Conservation (phyloP, 805 yeast genomes). For the Saturnispora quitensis region DNA sequence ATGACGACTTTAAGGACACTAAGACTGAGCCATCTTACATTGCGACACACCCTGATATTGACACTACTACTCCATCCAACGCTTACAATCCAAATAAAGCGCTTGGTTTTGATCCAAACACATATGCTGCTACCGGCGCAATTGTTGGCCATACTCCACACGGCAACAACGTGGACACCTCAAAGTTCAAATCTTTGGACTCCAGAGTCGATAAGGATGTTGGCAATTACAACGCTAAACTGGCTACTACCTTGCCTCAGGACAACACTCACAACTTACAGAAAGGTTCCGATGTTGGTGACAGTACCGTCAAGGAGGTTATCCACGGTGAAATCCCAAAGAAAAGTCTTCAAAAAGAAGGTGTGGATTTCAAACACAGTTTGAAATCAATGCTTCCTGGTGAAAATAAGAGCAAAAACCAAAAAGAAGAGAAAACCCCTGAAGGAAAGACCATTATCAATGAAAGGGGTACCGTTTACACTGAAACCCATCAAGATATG, state of each 20-base stretch:
- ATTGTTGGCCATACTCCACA: neutral
- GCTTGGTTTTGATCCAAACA: neutral
- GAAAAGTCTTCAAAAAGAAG: neutral
- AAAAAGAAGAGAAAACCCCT: neutral
- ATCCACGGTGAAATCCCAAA: neutral
- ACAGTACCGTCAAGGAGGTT: neutral
- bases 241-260: neutral
- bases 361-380: neutral
- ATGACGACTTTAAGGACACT: neutral
- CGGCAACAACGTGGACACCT: neutral
- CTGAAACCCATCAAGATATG: slow-evolving; percentile 5
- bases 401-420: neutral
- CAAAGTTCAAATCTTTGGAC: neutral
- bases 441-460: neutral
- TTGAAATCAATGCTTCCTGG: neutral
- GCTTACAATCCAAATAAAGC: neutral
- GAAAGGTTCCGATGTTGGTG: neutral
- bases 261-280: neutral
- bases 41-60: neutral
- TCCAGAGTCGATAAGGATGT: neutral
- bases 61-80: neutral
- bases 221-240: neutral
- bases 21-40: neutral
- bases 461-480: slow-evolving; percentile 6
- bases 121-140: neutral